These are phyloP conservation scores for Crithidia sp. DNA, from an alignment of 208 protist genomes.

Conservation along the genomic window DNA sequence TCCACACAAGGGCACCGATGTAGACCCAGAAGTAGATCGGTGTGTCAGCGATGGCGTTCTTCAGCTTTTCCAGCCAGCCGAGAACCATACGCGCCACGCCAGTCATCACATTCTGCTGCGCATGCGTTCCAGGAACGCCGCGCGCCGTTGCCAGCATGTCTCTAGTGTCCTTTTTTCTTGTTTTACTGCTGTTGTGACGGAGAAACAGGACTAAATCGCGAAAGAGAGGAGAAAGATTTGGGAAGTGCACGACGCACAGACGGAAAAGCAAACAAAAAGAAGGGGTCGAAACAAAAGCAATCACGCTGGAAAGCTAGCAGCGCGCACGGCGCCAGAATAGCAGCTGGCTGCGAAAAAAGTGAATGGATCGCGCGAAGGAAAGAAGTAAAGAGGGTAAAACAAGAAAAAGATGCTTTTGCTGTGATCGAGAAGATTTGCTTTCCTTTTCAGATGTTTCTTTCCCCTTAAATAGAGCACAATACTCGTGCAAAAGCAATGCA, in stretches of 20 bases:
- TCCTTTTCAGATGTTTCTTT: too few relatives aligned
- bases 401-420: neutral
- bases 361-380: too few relatives aligned
- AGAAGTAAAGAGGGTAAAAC: neutral
- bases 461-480: too few relatives aligned
- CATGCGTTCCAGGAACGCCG: conserved; percentile 15
- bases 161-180: neutral
- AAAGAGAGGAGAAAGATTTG: neutral
- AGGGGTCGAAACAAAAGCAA: neutral
- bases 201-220: neutral
- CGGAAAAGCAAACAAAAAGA: neutral
- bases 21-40: conserved; percentile 81
- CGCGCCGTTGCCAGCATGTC: conserved; percentile 30
- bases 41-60: conserved; percentile 39
- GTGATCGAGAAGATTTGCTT: too few relatives aligned
- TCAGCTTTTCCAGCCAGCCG: conserved; percentile 26
- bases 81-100: conserved; percentile 30
- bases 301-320: too few relatives aligned
- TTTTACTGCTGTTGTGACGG: too few relatives aligned
- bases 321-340: too few relatives aligned
- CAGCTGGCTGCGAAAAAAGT: too few relatives aligned
- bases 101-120: conserved; percentile 27
- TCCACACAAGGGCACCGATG: conserved; percentile 63
- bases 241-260: too few relatives aligned
- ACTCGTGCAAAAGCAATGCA: too few relatives aligned